Base-by-base conservation (phyloP, 225 moss, liverwort and hornwort genomes). In the Polytrichum formosum region DNA sequence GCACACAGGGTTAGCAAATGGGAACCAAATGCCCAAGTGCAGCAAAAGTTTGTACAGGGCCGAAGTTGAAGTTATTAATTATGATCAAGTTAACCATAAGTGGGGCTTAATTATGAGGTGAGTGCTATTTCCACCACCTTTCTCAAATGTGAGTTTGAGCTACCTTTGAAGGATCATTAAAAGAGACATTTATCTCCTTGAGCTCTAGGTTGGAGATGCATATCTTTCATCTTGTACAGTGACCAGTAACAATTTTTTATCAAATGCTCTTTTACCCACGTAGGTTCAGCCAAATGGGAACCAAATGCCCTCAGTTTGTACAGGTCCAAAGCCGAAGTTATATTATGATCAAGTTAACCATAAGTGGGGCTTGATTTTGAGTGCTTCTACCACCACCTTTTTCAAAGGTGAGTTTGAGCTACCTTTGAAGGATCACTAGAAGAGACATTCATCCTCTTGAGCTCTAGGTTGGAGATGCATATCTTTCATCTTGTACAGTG, bases 401-500 rank as follows among this genome's bases (percentile, higher is more conserved):
- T 55, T 20, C 18, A 19, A 18, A 19, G 19, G 56, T 33, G 33
- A 33, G 33, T 37, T 37, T 37, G 37, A 37, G 37, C 37, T 37
- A 6, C 22, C 58, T 58, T 7, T 21, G 58, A 5, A 58, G 58
- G 58, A 37, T 21, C 20, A 56, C 56, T 19, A 56, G 5, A 21
- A 56, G 56, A 56, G 19, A 56, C 56, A 56, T 19, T 5, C 5
- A 5, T 56, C n/a, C 5, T 5, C 56, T 7, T 56, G 5, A 56
- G 20, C 19, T 21, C 20, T 58, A 22, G 58, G 21, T 56, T 56
- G 56, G 21, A 58, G 58, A 58, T 58, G 58, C 58, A 58, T 4
- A 58, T 58, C 23, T 58, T 58, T 20, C 58, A 58, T 23, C 58
- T 58, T 58, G 58, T 58, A 58, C 58, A 58, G 46, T 46, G 46